Percentiles rank a stretch among this genome's conserved stretches.
Conservation (phyloP, 2,329 filamentous ascomycete genomes). For the Aspergillus oerlinghausenensis region DNA sequence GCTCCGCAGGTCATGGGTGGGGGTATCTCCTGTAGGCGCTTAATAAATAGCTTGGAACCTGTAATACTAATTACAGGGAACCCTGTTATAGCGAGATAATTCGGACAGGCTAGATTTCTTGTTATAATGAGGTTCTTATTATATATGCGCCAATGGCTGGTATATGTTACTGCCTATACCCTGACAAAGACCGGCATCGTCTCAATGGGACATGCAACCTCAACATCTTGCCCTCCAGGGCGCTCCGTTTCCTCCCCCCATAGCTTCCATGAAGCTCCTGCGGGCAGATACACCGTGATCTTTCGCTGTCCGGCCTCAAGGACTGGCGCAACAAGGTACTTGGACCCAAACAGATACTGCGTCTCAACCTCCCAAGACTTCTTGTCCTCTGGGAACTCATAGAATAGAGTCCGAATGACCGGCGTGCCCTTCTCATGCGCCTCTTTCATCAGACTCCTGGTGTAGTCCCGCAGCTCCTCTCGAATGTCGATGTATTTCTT, state of each 20-base stretch:
- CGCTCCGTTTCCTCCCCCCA: constrained; percentile 31
- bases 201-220: constrained; percentile 43
- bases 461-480: constrained; percentile 57
- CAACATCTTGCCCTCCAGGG: constrained; percentile 39
- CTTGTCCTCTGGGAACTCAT: constrained; percentile 56
- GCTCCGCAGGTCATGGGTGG: no score
- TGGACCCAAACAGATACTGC: constrained; percentile 61
- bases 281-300: constrained; percentile 51
- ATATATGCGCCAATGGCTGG: no score
- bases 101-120: no score
- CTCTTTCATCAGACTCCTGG: constrained; percentile 53
- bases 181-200: constrained; percentile 46
- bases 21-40: no score
- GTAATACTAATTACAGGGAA: no score
- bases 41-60: no score
- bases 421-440: constrained; percentile 58
- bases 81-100: no score
- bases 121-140: no score
- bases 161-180: neutral
- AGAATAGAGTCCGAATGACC: constrained; percentile 60
- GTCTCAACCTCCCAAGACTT: constrained; percentile 54
- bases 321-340: constrained; percentile 57
- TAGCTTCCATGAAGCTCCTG: constrained; percentile 42
- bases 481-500: constrained; percentile 56
- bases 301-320: constrained; percentile 45